A percentile compares a stretch with the other conserved stretches of the same genome.
phyloP scores from a whole-genome alignment of 106 monocot genomes.

The Platanthera guangdongensis region DNA sequence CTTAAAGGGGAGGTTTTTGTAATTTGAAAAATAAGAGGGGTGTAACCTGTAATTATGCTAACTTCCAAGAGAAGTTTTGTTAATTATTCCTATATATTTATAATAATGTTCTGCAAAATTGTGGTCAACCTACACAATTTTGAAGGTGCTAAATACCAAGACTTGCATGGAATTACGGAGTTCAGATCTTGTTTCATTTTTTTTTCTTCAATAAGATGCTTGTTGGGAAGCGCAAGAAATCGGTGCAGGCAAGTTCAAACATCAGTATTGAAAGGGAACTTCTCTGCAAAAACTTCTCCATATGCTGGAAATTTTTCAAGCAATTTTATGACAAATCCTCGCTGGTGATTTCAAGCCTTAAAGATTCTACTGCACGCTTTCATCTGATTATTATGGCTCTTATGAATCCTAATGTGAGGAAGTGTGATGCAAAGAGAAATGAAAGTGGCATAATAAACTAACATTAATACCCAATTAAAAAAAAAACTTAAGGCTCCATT shows the following conservation, averaged over 20 bases:
- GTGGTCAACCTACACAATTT: neutral
- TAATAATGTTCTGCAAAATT: neutral
- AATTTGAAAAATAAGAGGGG: too few species aligned
- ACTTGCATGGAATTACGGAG: neutral
- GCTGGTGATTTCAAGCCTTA: neutral
- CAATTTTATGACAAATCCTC: neutral
- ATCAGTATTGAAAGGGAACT: neutral
- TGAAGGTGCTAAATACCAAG: neutral
- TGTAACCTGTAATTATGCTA: too few species aligned
- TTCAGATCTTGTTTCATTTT: neutral
- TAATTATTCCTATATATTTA: too few species aligned
- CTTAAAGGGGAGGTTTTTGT: too few species aligned
- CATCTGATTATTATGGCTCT: too few species aligned
- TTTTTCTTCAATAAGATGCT: neutral
- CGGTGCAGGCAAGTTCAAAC: neutral
- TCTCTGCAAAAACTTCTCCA: neutral
- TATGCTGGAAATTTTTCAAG: neutral
- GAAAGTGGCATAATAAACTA: too few species aligned
- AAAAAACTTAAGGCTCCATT: too few species aligned
- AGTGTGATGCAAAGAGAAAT: too few species aligned
- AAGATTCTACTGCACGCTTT: neutral
- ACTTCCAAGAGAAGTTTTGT: too few species aligned
- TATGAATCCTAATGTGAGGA: too few species aligned
- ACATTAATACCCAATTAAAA: too few species aligned
- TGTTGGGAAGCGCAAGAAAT: neutral